phyloP scores from a whole-genome alignment of 2,329 filamentous ascomycete genomes.

The Penicillium occitanis region DNA sequence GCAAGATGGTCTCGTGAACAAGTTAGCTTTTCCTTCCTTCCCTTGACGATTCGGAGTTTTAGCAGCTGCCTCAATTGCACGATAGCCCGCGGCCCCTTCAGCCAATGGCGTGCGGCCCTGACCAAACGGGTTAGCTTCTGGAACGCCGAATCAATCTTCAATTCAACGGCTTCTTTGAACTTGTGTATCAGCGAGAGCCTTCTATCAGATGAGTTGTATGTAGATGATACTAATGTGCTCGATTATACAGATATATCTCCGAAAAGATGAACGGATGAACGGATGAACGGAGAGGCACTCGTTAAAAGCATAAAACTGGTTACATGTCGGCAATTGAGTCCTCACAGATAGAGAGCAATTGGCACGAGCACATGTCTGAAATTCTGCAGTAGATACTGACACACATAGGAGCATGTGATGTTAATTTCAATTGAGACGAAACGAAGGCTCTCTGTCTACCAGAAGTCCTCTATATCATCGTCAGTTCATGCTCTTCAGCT shows the following conservation, averaged over 20 bases:
- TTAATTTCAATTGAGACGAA: not conserved
- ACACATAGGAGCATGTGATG: not conserved
- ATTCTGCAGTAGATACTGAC: not conserved
- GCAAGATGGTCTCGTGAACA: constrained; percentile 2
- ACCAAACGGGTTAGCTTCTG: constrained; percentile 7
- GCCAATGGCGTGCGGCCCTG: constrained; percentile 7
- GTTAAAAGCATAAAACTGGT: not conserved
- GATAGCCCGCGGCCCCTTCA: constrained; percentile 3
- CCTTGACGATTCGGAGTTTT: constrained; percentile 9
- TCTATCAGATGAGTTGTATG: not conserved
- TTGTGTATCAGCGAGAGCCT: not conserved
- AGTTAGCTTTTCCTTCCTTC: constrained; percentile 5
- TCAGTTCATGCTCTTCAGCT: not conserved
- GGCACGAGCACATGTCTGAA: constrained; percentile 1
- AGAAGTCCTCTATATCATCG: not conserved
- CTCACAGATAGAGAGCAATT: not conserved
- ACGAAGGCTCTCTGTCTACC: not conserved
- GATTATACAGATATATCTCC: not conserved
- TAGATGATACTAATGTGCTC: not conserved
- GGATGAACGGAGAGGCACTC: not conserved
- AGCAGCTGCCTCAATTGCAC: constrained; percentile 12
- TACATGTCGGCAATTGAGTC: not conserved
- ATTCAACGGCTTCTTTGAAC: not conserved
- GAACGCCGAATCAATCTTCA: constrained; percentile 6
- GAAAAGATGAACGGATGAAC: too few relatives aligned